A percentile compares a stretch with the other conserved stretches of the same genome.
Evolutionary conservation across 1,284 basidiomycete genomes (phyloP).

Genomic region (Grifola frondosa): DNA sequence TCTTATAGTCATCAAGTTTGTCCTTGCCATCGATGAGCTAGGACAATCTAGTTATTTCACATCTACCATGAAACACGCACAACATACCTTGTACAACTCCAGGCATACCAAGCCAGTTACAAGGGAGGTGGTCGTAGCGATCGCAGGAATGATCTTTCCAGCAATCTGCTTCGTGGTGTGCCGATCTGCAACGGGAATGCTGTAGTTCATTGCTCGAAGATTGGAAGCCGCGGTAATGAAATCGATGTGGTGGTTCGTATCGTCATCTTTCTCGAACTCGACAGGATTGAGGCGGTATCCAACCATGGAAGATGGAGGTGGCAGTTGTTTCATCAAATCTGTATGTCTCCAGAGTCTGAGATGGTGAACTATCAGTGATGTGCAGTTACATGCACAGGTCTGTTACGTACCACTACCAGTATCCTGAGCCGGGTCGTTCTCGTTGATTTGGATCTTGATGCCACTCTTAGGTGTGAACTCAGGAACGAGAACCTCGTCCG

Average conservation of each 20-base stretch:
- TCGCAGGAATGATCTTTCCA: constrained; percentile 99
- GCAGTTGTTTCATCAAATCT: constrained; percentile 66
- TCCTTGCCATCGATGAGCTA: constrained; percentile 95
- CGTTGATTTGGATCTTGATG: constrained; percentile 93
- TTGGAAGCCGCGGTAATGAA: constrained; percentile 99
- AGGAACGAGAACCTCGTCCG: constrained; percentile 87
- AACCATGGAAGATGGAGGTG: constrained; percentile 86
- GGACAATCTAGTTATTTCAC: constrained; percentile 1
- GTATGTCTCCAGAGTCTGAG: constrained; percentile 57
- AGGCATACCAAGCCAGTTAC: constrained; percentile 95
- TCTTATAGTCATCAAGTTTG: constrained; percentile 95
- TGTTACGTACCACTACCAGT: constrained; percentile 36
- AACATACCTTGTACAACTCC: constrained; percentile 89
- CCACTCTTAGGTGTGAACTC: constrained; percentile 92
- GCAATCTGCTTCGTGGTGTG: constrained; percentile 99
- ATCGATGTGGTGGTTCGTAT: constrained; percentile 97
- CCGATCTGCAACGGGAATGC: constrained; percentile 84
- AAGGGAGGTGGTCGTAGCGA: constrained; percentile 96
- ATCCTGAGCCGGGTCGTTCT: constrained; percentile 75
- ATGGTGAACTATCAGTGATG: no score
- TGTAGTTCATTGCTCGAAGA: constrained; percentile 95
- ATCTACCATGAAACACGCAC: neutral
- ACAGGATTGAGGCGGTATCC: constrained; percentile 95
- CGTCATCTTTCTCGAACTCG: constrained; percentile 99
- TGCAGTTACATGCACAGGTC: no score